Evolutionary conservation across 805 yeast species (phyloP).

Genomic region (Candida silvicultrix): DNA sequence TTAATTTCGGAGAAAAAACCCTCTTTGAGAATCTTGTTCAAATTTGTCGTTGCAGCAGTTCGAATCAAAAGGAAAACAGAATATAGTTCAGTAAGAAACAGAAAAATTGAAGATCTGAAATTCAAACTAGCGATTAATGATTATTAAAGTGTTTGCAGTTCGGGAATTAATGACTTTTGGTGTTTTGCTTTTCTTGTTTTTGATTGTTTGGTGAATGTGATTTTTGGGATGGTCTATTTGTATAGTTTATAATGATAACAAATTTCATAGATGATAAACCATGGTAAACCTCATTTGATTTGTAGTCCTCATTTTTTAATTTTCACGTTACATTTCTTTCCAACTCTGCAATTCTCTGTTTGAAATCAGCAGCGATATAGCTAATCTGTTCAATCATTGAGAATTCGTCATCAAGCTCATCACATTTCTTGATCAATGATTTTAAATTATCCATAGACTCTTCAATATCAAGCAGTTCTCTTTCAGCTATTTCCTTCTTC

Average conservation of each 20-base stretch:
- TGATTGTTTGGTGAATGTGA: not conserved
- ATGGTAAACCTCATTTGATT: too few species aligned
- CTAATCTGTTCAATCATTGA: constrained; percentile 42
- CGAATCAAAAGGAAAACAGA: constrained; percentile 28
- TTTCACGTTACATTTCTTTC: constrained; percentile 23
- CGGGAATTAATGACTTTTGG: not conserved
- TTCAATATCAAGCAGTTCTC: constrained; percentile 27
- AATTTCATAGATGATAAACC: too few species aligned
- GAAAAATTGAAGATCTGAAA: constrained; percentile 14
- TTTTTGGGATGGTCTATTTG: not conserved
- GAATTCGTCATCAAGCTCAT: constrained; percentile 44
- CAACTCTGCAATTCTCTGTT: constrained; percentile 26
- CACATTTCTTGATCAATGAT: constrained; percentile 35
- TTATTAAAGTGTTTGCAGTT: not conserved
- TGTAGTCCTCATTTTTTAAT: too few species aligned
- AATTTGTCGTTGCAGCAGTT: constrained; percentile 31
- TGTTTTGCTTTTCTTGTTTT: not conserved
- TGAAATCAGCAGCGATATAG: constrained; percentile 34
- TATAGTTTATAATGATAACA: too few species aligned
- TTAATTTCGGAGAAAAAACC: constrained; percentile 15
- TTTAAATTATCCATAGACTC: constrained; percentile 34
- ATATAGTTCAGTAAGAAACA: constrained; percentile 13
- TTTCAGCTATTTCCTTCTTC: constrained; percentile 16
- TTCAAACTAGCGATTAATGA: constrained; percentile 3
- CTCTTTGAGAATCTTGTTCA: constrained; percentile 23